A percentile compares a stretch with the other conserved stretches of the same genome.
These are phyloP conservation scores for Tuber umbilicatum DNA, from an alignment of 495 filamentous ascomycete genomes.

Conservation along the genomic window DNA sequence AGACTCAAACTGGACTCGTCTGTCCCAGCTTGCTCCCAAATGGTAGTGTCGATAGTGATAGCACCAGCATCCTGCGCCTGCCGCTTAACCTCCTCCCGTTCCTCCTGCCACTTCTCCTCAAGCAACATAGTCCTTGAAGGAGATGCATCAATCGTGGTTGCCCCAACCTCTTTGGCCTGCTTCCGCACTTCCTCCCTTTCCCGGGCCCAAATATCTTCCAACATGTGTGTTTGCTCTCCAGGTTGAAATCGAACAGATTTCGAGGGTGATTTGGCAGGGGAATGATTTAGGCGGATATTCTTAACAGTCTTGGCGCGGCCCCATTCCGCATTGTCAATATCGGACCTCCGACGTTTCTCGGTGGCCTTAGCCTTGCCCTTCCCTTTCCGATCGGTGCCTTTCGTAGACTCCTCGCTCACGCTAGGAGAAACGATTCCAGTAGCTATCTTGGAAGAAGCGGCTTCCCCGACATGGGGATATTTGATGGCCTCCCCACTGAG, in stretches of 20 bases:
- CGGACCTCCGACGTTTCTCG: conserved; percentile 2
- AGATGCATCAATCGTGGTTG: conserved; percentile 20
- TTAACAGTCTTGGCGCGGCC: background rate
- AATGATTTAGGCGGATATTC: background rate
- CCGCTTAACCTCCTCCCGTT: conserved; percentile 17
- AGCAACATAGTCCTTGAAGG: conserved; percentile 14
- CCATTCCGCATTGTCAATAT: background rate
- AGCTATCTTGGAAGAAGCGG: background rate
- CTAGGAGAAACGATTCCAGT: background rate
- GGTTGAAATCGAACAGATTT: conserved; percentile 21
- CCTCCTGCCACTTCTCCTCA: conserved; percentile 17
- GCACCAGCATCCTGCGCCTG: conserved; percentile 25
- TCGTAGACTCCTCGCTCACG: background rate
- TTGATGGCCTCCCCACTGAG: background rate
- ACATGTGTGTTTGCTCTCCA: conserved; percentile 3
- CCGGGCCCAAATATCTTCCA: conserved; percentile 19
- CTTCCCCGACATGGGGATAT: background rate
- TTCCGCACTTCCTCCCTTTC: conserved; percentile 17
- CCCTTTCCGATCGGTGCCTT: conserved; percentile 3
- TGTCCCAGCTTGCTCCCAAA: conserved; percentile 10
- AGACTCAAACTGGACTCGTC: conserved; percentile 8
- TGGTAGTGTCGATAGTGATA: conserved; percentile 20
- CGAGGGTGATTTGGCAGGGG: conserved; percentile 11
- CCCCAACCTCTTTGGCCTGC: conserved; percentile 8
- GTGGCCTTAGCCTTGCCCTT: conserved; percentile 10